Evolutionary conservation across 129 eudicot genomes (phyloP), one percentile per base, ranked within the genome.

Genomic region (Escallonia herrerae): DNA sequence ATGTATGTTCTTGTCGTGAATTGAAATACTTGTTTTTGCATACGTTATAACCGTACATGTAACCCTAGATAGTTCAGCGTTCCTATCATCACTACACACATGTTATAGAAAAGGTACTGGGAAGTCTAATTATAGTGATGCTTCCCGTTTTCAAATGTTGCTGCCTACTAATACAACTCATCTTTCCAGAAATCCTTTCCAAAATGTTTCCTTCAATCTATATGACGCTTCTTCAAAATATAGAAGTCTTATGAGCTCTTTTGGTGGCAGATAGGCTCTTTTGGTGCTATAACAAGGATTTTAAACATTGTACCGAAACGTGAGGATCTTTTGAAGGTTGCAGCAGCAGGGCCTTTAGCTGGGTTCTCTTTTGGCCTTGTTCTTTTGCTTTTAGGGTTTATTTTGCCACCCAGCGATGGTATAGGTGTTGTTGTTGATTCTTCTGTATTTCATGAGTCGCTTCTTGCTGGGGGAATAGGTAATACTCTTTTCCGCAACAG

Each of bases 191-290:
- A 12, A 2, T 38, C 44, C 38, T 15, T 55, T 22, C 53, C 42
- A 22, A 22, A 22, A 22, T 22, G 33, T 22, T 22, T 22, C 33
- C 41, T 57, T 59, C n/a, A 38, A 22, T 10, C 44, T 46, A 7
- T 39, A 44, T 2, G 6, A 13, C 4, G 43, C 8, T 13, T 12
- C 33, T 43, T 37, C 12, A 67, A 58, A 5, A 43, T 11, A 56
- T 40, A 52, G 47, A 7, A 63, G 51, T 69, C 78, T 90, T 63
- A 84, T 70, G 80, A 77, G 64, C 66, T 78, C 13, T 50, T 74
- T 76, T 74, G 81, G 73, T 79, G 97, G 81, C 99, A 94, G 99
- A 94, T 94, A 83, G 99, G 99, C 80, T 94, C 95, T 38, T 94
- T 81, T 73, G 99, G 99, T 76, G 86, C 86, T 51, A 94, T 94